Evolutionary conservation across 768 basidiomycete species (phyloP).

Genomic region (Trametes cingulata): DNA sequence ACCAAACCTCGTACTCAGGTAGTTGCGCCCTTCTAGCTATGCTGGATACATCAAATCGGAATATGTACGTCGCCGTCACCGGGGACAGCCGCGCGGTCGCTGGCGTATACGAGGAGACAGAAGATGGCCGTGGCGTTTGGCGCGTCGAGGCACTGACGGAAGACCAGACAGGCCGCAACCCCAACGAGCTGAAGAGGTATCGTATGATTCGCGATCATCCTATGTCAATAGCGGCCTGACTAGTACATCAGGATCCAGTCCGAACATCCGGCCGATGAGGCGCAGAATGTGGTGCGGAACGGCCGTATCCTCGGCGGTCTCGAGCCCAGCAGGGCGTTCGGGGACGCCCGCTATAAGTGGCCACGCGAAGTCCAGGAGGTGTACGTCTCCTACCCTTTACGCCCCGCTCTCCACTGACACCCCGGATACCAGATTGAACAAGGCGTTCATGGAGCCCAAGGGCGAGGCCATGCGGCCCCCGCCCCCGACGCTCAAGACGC

Average conservation of each 20-base stretch:
- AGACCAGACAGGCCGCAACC: slow-evolving; percentile 94
- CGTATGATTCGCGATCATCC: slow-evolving; percentile 14
- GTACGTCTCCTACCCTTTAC: slow-evolving; percentile 42
- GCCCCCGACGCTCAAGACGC: slow-evolving; percentile 72
- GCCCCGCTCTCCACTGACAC: background rate
- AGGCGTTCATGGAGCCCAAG: slow-evolving; percentile 68
- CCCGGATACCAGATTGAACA: slow-evolving; percentile 46
- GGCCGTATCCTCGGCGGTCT: slow-evolving; percentile 88
- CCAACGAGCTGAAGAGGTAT: slow-evolving; percentile 80
- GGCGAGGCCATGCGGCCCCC: slow-evolving; percentile 57
- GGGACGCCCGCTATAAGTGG: slow-evolving; percentile 92
- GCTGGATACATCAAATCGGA: slow-evolving; percentile 79
- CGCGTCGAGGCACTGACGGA: slow-evolving; percentile 91
- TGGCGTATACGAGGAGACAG: slow-evolving; percentile 79
- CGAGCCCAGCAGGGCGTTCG: slow-evolving; percentile 85
- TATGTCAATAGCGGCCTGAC: background rate
- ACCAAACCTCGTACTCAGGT: slow-evolving; percentile 44
- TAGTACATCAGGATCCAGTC: slow-evolving; percentile 58
- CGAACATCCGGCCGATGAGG: slow-evolving; percentile 82
- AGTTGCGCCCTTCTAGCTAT: slow-evolving; percentile 90
- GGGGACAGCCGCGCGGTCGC: slow-evolving; percentile 97
- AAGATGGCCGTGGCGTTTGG: slow-evolving; percentile 75
- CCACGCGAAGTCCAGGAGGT: slow-evolving; percentile 66
- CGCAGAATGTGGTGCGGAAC: slow-evolving; percentile 66
- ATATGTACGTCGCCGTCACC: slow-evolving; percentile 88